A percentile compares a stretch with the other conserved stretches of the same genome.
These are phyloP conservation scores for Barnettozyma wickerhamii DNA, from an alignment of 805 yeast species.

Conservation along the genomic window DNA sequence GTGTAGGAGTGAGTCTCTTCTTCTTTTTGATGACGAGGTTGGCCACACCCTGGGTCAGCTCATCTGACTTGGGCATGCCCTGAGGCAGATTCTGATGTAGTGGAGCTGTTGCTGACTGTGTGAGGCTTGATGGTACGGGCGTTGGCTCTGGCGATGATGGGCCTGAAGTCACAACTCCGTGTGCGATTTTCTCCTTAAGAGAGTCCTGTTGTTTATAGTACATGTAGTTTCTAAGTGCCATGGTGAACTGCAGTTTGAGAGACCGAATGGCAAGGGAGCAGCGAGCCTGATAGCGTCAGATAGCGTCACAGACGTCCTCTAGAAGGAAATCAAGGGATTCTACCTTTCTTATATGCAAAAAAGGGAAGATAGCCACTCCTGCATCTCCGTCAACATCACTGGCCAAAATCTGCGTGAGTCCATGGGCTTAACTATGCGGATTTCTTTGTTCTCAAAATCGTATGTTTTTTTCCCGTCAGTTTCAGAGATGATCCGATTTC, in stretches of 20 bases:
- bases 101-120: too few species aligned
- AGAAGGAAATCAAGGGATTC: neutral
- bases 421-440: too few species aligned
- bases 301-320: too few species aligned
- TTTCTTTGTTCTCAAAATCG: too few species aligned
- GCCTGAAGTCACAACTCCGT: slow-evolving; percentile 3
- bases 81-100: too few species aligned
- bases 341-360: neutral
- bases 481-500: neutral
- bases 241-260: too few species aligned
- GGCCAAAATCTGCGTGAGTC: too few species aligned
- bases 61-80: neutral
- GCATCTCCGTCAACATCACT: neutral
- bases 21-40: slow-evolving; percentile 9
- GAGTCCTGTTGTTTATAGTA: slow-evolving; percentile 38
- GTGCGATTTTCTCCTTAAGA: slow-evolving; percentile 33
- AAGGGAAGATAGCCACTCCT: neutral
- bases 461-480: slow-evolving; percentile 2
- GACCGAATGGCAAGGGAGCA: too few species aligned
- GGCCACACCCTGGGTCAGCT: neutral
- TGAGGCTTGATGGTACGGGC: too few species aligned
- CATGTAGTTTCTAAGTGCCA: slow-evolving; percentile 43
- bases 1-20: slow-evolving; percentile 26
- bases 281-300: too few species aligned
- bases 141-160: too few species aligned